Evolutionary conservation across 805 yeast genomes (phyloP).

Genomic region (Metschnikowia anglica): DNA sequence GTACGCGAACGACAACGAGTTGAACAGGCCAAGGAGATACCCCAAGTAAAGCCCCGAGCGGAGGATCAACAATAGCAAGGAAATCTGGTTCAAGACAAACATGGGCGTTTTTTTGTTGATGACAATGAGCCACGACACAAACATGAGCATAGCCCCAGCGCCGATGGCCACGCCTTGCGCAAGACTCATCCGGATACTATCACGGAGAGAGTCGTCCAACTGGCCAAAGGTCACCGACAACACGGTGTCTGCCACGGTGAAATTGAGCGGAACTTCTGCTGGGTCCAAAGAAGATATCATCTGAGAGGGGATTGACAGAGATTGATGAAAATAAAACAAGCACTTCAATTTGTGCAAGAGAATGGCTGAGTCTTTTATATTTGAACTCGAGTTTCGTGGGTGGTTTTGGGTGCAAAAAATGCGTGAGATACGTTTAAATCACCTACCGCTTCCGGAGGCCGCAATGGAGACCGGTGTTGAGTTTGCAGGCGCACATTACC

Average conservation of each 20-base stretch:
- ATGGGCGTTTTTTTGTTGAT: slow-evolving; percentile 62
- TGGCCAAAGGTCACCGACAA: slow-evolving; percentile 12
- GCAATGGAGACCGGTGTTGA: slow-evolving; percentile 10
- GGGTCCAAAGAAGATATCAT: slow-evolving; percentile 14
- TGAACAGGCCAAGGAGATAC: slow-evolving; percentile 53
- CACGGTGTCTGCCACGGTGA: slow-evolving; percentile 10
- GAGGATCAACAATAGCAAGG: slow-evolving; percentile 54
- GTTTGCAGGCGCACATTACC: slow-evolving; percentile 6
- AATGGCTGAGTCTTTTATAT: slow-evolving; percentile 3
- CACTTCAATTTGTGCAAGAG: background rate
- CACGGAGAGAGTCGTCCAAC: slow-evolving; percentile 9
- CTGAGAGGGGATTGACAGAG: background rate
- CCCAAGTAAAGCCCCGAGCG: slow-evolving; percentile 61
- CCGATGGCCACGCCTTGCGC: slow-evolving; percentile 20
- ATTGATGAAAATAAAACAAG: too few relatives aligned
- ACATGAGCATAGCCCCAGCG: slow-evolving; percentile 15
- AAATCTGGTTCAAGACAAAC: slow-evolving; percentile 67
- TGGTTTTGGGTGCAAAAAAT: slow-evolving; percentile 12
- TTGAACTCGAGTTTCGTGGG: background rate
- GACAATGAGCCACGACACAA: slow-evolving; percentile 19
- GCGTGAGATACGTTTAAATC: slow-evolving; percentile 8
- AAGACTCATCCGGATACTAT: slow-evolving; percentile 10
- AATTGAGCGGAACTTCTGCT: slow-evolving; percentile 13
- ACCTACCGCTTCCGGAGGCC: slow-evolving; percentile 8
- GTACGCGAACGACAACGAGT: slow-evolving; percentile 45